A percentile compares a stretch with the other conserved stretches of the same genome.
Evolutionary conservation across 2,329 filamentous ascomycete genomes (phyloP).

Genomic region (Penicillium sp.): DNA sequence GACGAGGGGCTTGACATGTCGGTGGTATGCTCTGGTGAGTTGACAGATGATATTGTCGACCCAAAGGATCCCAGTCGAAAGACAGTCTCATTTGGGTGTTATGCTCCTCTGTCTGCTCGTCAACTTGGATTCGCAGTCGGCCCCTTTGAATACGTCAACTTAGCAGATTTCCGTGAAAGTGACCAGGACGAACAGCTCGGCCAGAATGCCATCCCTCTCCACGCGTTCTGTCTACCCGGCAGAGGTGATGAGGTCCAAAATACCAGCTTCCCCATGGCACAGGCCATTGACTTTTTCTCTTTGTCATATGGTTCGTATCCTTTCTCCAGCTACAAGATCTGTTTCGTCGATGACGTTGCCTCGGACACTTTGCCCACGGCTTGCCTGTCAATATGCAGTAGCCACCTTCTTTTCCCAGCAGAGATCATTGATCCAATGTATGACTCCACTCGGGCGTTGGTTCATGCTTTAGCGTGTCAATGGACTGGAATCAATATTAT

Average conservation of each 20-base stretch:
- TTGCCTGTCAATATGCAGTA: constrained; percentile 85
- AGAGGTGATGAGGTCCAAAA: constrained; percentile 80
- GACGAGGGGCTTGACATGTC: constrained; percentile 86
- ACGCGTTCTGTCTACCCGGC: constrained; percentile 87
- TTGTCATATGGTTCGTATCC: constrained; percentile 88
- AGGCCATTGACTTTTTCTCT: constrained; percentile 86
- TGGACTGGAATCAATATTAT: constrained; percentile 95
- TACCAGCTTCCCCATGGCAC: constrained; percentile 80
- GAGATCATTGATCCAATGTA: constrained; percentile 84
- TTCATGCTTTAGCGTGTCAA: constrained; percentile 83
- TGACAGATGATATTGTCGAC: constrained; percentile 80
- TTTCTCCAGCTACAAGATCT: constrained; percentile 87
- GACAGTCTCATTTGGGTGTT: constrained; percentile 79
- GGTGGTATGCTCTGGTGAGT: constrained; percentile 85
- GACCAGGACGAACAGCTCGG: constrained; percentile 91
- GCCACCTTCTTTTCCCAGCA: constrained; percentile 77
- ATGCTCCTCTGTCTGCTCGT: constrained; percentile 73
- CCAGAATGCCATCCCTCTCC: constrained; percentile 81
- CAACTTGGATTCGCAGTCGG: constrained; percentile 93
- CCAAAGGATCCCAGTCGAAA: constrained; percentile 77
- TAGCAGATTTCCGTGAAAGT: constrained; percentile 84
- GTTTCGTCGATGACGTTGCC: constrained; percentile 87
- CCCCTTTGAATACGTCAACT: constrained; percentile 89
- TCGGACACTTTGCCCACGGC: constrained; percentile 74
- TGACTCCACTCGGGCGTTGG: constrained; percentile 74